Evolutionary conservation across 192 early-diverging fungal genomes (phyloP).

Genomic region (Geranomyces variabilis): DNA sequence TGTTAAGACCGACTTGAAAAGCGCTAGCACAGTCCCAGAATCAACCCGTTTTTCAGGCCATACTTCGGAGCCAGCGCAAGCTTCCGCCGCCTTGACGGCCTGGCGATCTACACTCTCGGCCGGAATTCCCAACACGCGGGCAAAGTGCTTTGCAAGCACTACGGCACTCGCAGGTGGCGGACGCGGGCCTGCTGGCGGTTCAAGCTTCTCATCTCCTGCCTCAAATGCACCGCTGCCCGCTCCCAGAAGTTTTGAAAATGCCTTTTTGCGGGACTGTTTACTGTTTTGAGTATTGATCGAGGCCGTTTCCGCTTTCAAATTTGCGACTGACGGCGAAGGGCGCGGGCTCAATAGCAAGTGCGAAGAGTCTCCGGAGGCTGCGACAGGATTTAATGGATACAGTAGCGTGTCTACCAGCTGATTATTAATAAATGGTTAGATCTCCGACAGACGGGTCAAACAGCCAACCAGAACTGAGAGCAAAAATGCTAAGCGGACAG

Average conservation of each 20-base stretch:
- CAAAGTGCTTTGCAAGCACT: neutral
- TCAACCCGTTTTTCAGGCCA: neutral
- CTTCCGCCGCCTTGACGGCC: neutral
- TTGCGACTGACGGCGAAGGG: constrained; percentile 10
- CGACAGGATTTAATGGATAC: too few species aligned
- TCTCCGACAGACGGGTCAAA: too few species aligned
- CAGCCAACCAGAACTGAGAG: too few species aligned
- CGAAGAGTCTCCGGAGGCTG: too few species aligned
- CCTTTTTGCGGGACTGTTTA: neutral
- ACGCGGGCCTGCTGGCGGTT: neutral
- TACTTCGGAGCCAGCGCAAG: constrained; percentile 7
- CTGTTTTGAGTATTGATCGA: constrained; percentile 1
- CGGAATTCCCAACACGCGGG: neutral
- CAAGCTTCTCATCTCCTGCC: neutral
- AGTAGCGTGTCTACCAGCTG: too few species aligned
- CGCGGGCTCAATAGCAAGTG: too few species aligned
- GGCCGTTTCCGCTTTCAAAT: constrained; percentile 6
- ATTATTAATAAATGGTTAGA: too few species aligned
- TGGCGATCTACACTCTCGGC: neutral
- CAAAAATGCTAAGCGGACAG: too few species aligned
- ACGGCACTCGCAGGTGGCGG: neutral
- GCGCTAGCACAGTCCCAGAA: neutral
- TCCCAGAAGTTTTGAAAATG: neutral
- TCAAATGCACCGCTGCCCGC: too few species aligned
- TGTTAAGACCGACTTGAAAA: neutral